These are phyloP conservation scores for Lodderomyces pseudojiufengensis DNA, from an alignment of 1,139 yeast genomes.

Conservation along the genomic window DNA sequence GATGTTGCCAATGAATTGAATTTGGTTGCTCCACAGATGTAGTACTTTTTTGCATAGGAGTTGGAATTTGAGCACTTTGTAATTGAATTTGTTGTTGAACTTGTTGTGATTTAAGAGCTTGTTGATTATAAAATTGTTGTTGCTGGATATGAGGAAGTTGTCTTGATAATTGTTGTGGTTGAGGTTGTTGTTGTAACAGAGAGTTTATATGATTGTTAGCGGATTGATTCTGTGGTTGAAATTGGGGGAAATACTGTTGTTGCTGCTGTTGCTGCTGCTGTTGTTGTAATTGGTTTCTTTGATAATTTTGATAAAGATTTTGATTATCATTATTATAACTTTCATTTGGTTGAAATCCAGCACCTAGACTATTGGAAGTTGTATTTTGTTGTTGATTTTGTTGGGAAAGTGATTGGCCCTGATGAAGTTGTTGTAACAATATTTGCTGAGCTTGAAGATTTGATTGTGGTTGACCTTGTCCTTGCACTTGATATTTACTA, in stretches of 20 bases:
- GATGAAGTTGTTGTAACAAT: conserved; percentile 44
- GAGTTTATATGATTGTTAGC: conserved; percentile 13
- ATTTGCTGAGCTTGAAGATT: conserved; percentile 31
- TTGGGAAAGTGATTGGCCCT: conserved; percentile 26
- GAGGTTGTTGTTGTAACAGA: conserved; percentile 27
- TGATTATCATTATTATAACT: conserved; percentile 29
- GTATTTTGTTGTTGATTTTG: conserved; percentile 19
- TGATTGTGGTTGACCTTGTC: conserved; percentile 35
- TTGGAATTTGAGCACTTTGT: conserved; percentile 21
- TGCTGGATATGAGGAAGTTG: conserved; percentile 23
- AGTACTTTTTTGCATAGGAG: conserved; percentile 26
- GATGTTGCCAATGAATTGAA: conserved; percentile 82
- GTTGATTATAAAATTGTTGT: conserved; percentile 15
- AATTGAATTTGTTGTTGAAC: conserved; percentile 17
- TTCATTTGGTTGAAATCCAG: conserved; percentile 24
- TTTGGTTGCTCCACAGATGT: conserved; percentile 46
- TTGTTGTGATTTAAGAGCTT: conserved; percentile 12
- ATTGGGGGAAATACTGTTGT: conserved; percentile 22
- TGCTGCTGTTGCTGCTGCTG: conserved; percentile 18
- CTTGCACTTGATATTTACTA: conserved; percentile 32
- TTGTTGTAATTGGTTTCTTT: conserved; percentile 24
- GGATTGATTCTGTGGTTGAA: conserved; percentile 19
- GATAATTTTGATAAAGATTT: conserved; percentile 30
- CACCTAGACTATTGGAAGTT: conserved; percentile 16
- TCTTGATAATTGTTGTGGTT: conserved; percentile 18